These are phyloP conservation scores for Colletotrichum sublineola DNA, from an alignment of 2,329 filamentous ascomycete species.

Conservation along the genomic window DNA sequence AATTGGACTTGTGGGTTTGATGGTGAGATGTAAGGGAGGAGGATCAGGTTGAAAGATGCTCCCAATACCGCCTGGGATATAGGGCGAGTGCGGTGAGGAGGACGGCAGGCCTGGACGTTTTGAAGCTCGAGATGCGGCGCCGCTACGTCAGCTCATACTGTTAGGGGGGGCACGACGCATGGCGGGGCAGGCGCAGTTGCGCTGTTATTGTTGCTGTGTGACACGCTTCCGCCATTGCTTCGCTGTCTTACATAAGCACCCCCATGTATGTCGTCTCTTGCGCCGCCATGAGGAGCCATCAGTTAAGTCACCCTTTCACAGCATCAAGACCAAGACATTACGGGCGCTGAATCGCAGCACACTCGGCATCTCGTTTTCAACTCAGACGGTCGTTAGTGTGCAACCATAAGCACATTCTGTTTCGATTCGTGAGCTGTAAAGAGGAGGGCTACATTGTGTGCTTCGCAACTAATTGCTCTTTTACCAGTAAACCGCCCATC, in stretches of 20 bases:
- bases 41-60: not conserved
- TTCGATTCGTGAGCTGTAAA: not conserved
- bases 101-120: constrained; percentile 2
- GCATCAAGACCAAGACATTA: not conserved
- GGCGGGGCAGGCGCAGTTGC: constrained; percentile 13
- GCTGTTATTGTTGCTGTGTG: not conserved
- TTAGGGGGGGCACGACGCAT: not conserved
- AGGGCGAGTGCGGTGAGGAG: constrained; percentile 1
- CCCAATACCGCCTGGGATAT: not conserved
- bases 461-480: not conserved
- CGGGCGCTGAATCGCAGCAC: not conserved
- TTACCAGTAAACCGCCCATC: not conserved
- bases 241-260: constrained; percentile 2
- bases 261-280: too few relatives aligned
- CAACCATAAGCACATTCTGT: not conserved
- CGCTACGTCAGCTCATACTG: constrained; percentile 33
- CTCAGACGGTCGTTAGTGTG: too few relatives aligned
- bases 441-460: too few relatives aligned
- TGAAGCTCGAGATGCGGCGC: constrained; percentile 32
- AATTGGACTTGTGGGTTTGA: not conserved
- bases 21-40: too few relatives aligned
- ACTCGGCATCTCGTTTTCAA: not conserved
- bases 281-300: not conserved
- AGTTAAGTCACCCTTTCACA: not conserved
- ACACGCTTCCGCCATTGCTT: constrained; percentile 14